Evolutionary conservation across 2,329 filamentous ascomycete genomes (phyloP).

Genomic region (Alternaria triticina): DNA sequence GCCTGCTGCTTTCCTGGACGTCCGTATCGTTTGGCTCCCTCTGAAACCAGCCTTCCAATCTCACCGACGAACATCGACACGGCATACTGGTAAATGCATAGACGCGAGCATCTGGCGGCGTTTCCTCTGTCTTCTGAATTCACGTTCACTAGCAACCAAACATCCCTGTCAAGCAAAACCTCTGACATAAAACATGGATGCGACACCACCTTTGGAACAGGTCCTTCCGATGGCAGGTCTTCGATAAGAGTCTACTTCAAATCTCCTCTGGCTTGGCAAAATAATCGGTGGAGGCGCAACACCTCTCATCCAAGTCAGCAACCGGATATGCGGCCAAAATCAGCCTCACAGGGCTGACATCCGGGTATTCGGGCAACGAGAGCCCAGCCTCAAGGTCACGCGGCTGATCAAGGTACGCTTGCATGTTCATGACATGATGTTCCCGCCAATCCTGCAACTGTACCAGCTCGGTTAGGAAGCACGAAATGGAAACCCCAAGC

Average conservation of each 20-base stretch:
- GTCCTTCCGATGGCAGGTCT: not conserved
- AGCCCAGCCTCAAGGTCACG: not conserved
- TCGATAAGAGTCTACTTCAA: not conserved
- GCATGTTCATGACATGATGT: not conserved
- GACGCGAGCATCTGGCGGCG: not conserved
- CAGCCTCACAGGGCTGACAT: not conserved
- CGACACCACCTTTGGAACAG: not conserved
- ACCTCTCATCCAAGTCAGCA: not conserved
- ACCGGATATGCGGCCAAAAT: not conserved
- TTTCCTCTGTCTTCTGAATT: not conserved
- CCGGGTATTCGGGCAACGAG: not conserved
- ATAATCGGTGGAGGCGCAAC: not conserved
- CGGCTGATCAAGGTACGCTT: not conserved
- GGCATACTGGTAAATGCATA: not conserved
- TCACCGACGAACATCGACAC: not conserved
- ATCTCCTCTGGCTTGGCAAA: not conserved
- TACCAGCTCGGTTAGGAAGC: not conserved
- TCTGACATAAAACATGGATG: not conserved
- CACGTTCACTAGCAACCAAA: not conserved
- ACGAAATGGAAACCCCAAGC: constrained; percentile 1
- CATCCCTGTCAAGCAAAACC: not conserved
- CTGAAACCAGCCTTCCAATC: not conserved
- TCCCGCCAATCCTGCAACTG: constrained; percentile 2
- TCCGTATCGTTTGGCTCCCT: not conserved
- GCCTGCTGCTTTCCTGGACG: not conserved